Evolutionary conservation across 331 rosid genomes (phyloP), one percentile per base, ranked within the genome.

Genomic region (Stylosanthes scabra): DNA sequence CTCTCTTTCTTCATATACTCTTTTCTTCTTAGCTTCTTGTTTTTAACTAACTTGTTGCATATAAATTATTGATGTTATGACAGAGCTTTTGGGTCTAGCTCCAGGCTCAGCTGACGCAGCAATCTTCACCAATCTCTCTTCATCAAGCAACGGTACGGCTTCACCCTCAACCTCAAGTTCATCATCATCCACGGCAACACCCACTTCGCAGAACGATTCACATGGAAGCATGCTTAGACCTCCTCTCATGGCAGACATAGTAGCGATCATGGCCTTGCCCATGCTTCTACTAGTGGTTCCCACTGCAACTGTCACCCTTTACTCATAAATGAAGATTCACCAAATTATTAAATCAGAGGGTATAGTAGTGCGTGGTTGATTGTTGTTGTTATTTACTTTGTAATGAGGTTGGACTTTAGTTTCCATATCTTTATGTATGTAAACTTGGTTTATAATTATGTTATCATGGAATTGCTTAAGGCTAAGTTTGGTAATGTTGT

Each of bases 101-200:
- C 78, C 96, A 1, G 74, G 50, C 82, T 89, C 96, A 11, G 80
- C 96, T 0, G 97, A 83, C 16, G 96, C 96, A 10, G 90, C 92
- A 2, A 82, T 92, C 42, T 92, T 92, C 82, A 68, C 74, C 42
- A 86, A 50, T 41, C 28, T 58, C n/a, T 61, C 93, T 8, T 60
- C 93, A 16, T 34, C 80, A 3, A 34, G 83, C 13, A 11, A 63
- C 2, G 1, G 81, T 0, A 2, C 72, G 5, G 2, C 60, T 15
- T 4, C 67, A 13, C 6, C 39, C 7, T 3, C 64, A 9, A 1
- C 80, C 12, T 3, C 64, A 4, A 71, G 15, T 15, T 3, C 67
- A 13, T 34, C 39, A 4, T 3, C 64, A 9, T 1, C 80, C 12
- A 2, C 64, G 7, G 9, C 80, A 8, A 2, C 45, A 8, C 16